phyloP scores from a whole-genome alignment of 2,329 filamentous ascomycete genomes.

The Alternaria tenuissima region DNA sequence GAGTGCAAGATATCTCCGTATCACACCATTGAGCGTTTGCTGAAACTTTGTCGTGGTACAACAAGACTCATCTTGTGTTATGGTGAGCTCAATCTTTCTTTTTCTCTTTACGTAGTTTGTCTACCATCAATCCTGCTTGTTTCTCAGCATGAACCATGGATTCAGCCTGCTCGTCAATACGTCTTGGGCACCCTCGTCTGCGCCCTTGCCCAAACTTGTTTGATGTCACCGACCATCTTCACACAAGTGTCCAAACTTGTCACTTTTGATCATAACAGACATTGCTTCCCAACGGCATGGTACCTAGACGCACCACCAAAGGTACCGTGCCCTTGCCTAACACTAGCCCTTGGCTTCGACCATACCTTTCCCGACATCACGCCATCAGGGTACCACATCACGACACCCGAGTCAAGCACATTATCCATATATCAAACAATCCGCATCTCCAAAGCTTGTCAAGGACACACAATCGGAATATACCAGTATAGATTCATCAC shows the following conservation, averaged over 20 bases:
- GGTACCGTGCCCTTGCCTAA: background rate
- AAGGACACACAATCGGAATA: background rate
- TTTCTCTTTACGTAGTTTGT: background rate
- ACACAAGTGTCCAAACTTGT: background rate
- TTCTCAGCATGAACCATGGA: background rate
- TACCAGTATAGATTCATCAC: slow-evolving; percentile 8
- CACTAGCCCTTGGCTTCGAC: background rate
- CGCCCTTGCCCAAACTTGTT: background rate
- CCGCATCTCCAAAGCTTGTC: background rate
- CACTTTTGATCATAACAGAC: background rate
- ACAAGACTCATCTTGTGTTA: background rate
- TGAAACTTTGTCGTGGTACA: background rate
- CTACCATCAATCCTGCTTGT: background rate
- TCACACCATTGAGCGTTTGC: background rate
- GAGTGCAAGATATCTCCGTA: slow-evolving; percentile 16
- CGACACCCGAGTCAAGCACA: background rate
- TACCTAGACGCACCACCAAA: background rate
- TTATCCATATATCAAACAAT: slow-evolving; percentile 7
- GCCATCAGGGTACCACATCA: slow-evolving; percentile 29
- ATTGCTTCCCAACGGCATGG: background rate
- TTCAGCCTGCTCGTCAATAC: background rate
- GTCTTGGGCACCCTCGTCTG: background rate
- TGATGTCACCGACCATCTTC: background rate
- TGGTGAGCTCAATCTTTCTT: background rate
- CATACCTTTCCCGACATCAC: slow-evolving; percentile 14